Percentiles rank a stretch among this genome's conserved stretches.
Evolutionary conservation across 225 moss, liverwort and hornwort genomes (phyloP).

Genomic region (Anthoceros angustus): DNA sequence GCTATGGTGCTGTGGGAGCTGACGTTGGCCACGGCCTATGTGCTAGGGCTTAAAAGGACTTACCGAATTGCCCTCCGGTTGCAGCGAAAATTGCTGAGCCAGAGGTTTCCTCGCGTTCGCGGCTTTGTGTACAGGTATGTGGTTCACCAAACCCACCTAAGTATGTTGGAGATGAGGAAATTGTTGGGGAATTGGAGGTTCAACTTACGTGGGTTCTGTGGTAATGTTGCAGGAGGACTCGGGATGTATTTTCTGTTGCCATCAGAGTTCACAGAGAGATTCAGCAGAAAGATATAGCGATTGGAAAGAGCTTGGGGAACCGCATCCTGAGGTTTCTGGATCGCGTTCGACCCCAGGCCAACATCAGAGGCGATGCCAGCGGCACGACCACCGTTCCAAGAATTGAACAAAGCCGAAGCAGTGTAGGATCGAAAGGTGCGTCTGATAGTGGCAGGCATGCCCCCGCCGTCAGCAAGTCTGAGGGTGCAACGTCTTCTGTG

Average conservation of each 20-base stretch:
- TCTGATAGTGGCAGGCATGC: neutral
- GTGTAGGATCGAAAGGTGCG: conserved; percentile 17
- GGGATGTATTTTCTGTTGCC: conserved; percentile 50
- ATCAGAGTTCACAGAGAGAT: conserved; percentile 83
- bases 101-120: conserved; percentile 46
- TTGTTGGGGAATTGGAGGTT: neutral
- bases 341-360: conserved; percentile 87
- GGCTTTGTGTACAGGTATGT: conserved; percentile 56
- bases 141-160: too few species aligned
- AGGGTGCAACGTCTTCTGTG: conserved; percentile 11
- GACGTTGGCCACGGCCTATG: conserved; percentile 73
- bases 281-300: conserved; percentile 77
- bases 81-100: conserved; percentile 56
- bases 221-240: conserved; percentile 53
- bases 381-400: conserved; percentile 15
- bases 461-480: conserved; percentile 12
- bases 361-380: conserved; percentile 48
- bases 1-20: conserved; percentile 94
- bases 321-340: conserved; percentile 64
- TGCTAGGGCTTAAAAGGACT: conserved; percentile 67
- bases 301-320: conserved; percentile 70
- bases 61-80: conserved; percentile 65
- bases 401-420: conserved; percentile 18
- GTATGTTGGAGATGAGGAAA: neutral
- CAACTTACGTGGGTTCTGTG: neutral